Evolutionary conservation across 1,139 yeast species (phyloP), one percentile per base, ranked within the genome.

Genomic region (Yamadazyma dendronema): DNA sequence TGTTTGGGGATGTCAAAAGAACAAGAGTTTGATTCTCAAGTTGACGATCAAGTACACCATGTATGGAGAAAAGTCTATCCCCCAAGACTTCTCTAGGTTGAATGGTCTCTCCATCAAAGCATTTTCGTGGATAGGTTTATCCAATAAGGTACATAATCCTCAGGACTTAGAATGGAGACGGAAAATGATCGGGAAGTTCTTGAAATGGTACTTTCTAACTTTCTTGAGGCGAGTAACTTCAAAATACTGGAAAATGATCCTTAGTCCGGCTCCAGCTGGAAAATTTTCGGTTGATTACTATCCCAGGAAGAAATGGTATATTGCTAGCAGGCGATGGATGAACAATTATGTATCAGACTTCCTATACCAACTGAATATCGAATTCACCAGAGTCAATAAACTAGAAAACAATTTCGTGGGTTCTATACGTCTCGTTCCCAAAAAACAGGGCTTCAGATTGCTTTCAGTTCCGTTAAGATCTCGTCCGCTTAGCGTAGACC

Each of bases 281-380:
- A 43, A 38, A 22, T 28, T 44, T 2, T 32, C 31, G 12, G 36
- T 56, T 7, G 41, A 69, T 1, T 87, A 69, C 53, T 87, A 74
- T 50, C 72, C 83, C 11, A 89, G 81, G 36, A 65, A 61, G 19
- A 57, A 63, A 0, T 90, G 97, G 96, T 51, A 50, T 7, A 39
- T 39, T 10, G 52, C 80, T 5, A 60, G 79, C 0, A 48, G 50
- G 8, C 50, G 58, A 0, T 79, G 77, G 69, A 47, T 74, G 31
- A 49, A 56, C 2, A 44, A 46, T 5, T 81, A 79, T 48, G 54
- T 63, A 28, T 44, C 48, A 5, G 53, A 52, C 12, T 65, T 61
- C 47, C 52, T 75, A 43, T 43, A 26, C 19, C 28, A 38, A 28
- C 38, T 35, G 31, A 28, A 33, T 10, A 46, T 40, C 6, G 49